Conservation (phyloP, 1,284 basidiomycete species). For the Ganoderma sp. region DNA sequence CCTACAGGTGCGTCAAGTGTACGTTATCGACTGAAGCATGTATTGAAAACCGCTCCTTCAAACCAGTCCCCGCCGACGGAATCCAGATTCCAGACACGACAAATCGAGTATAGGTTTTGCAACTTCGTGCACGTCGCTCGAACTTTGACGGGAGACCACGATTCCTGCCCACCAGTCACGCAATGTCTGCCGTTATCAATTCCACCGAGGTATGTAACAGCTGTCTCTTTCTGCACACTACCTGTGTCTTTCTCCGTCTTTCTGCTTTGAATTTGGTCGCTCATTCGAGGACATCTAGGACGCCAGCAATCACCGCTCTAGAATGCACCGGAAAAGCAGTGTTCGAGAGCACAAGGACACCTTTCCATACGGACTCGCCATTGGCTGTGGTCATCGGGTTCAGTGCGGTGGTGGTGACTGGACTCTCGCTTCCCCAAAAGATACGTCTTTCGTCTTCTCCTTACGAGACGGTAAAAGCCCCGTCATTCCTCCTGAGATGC, state of each 20-base stretch:
- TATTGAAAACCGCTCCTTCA: not conserved
- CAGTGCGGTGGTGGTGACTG: not conserved
- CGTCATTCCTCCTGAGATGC: conserved; percentile 12
- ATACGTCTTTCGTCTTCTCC: conserved; percentile 6
- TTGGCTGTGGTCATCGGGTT: not conserved
- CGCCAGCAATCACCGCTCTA: not conserved
- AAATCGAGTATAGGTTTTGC: not conserved
- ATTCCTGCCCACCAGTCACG: not conserved
- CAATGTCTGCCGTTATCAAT: not conserved
- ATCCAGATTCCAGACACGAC: not conserved
- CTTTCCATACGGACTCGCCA: not conserved
- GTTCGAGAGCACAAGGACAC: not conserved
- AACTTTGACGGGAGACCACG: not conserved
- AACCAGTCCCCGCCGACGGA: not conserved
- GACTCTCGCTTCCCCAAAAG: conserved; percentile 10
- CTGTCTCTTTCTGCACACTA: not conserved
- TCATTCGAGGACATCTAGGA: not conserved
- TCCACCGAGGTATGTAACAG: not conserved
- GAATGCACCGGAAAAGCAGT: not conserved
- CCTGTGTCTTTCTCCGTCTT: too few species aligned
- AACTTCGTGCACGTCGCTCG: not conserved
- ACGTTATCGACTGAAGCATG: not conserved
- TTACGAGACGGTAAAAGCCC: conserved; percentile 21
- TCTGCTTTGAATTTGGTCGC: not conserved
- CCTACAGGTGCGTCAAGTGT: not conserved